Base-by-base conservation (phyloP, 352 stramenopile species). In the Globisporangium acanthophoron region DNA sequence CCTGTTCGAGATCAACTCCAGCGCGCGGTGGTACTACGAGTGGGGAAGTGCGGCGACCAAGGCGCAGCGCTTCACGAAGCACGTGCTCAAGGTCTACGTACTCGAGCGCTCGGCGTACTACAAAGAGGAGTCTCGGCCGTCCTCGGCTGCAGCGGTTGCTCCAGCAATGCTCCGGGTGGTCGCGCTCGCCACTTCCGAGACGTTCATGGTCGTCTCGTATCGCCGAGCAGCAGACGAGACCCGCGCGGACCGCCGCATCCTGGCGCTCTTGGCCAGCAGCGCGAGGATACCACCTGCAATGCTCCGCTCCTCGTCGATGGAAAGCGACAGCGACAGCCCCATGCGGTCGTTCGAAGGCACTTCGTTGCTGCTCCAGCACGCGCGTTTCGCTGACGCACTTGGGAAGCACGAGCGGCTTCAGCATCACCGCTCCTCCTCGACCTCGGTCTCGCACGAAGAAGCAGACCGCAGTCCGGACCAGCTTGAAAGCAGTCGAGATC, bases 121-220 rank as follows among this genome's bases (percentile, higher is more conserved):
- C n/a, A 43, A 65, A 48, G 50, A 58, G 0, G 54, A 71, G 15
- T 43, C 21, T n/a, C 37, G n/a, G 2, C 16, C 12, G 2, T 40
- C 29, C 1, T 21, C 48, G 0, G 11, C 33, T 4, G 35, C 49
- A 2, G 49, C 35, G 16, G 33, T 20, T 9, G 48, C 15, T 2
- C 27, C 41, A 20, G 31, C 33, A 16, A 51, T n/a, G 35, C 56
- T 88, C 13, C 78, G 68, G 0, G 64, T 85, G 11, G 68, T 85
- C 12, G 66, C 66, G 0, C n/a, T 80, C 16, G 56, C 72, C 18
- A 66, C 73, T 3, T 88, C 78, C 5, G 62, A 64, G 5, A 61
- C 79, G 48, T 88, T 88, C 45, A 83, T 82, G 65, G 74, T 88
- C 51, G 70, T 88, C 24, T 88, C 78, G 3, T 88, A 87, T 58